Base-by-base conservation (phyloP, 768 basidiomycete genomes). In the Kwoniella sp. region DNA sequence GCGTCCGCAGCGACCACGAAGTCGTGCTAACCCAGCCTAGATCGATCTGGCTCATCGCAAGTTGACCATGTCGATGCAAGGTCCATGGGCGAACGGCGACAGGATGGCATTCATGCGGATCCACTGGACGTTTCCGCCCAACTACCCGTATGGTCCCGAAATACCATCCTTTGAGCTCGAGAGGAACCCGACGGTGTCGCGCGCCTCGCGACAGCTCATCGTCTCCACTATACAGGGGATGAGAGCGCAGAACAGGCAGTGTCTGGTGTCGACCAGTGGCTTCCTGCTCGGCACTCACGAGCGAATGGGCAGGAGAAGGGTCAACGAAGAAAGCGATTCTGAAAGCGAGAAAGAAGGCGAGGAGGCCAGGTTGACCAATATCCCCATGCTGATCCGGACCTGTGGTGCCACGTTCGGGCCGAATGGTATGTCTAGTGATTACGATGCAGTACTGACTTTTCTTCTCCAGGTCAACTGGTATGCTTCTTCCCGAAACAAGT, bases 391-490 rank as follows among this genome's bases (percentile, higher is more conserved):
- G 1, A 65, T 63, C 15, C 77, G 87, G 56, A 88, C 87, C 0
- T 89, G 87, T 1, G 89, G 91, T 64, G 90, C 88, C 2, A 81
- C 84, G 0, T 93, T 92, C 77, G 87, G 89, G 1, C 87, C 87
- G 0, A 88, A 89, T 67, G 91, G 90, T 89, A 53, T 39, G 78
- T 67, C 3, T 33, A 31, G 17, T n/a, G n/a, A 38, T 3, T 38
- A 9, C 9, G 37, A 5, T 19, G 14, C 50, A 46, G 38, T 48
- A 56, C 40, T 58, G 57, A 40, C 14, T 8, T 44, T 15, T 17
- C 40, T 44, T 11, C n/a, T 17, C 11, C 23, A 92, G 90, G 89
- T 42, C 84, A 90, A 76, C 76, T 93, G 1, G 81, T 92, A 0
- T 88, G 84, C 67, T 91, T 93, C 76, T 91, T 87, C 76, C 81